Evolutionary conservation across 371 early-diverging fungal genomes (phyloP), one percentile per base, ranked within the genome.

Genomic region (Apophysomyces sp.): DNA sequence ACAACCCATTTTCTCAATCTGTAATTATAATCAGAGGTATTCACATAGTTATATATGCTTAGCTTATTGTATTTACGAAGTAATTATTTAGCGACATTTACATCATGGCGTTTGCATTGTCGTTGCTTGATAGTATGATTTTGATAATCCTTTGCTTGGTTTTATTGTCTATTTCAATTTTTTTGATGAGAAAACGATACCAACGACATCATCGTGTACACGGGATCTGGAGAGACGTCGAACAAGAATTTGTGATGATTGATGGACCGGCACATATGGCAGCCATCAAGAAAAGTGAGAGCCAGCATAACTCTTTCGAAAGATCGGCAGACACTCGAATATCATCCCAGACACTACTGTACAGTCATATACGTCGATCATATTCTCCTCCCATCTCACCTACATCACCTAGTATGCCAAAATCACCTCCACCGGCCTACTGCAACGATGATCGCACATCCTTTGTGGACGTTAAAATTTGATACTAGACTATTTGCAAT

Each of bases 211-310:
- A 44, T 44, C 44, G 44, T 21, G 44, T 44, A 3, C 18, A 44
- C 8, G 44, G 44, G 21, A 44, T 44, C 1, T 57, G 58, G 53
- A 32, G 27, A 30, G 63, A 63, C 13, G 58, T 58, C n/a, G 63
- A 63, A 39, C 57, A 49, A 31, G 57, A 69, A 16, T 69, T 69
- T 54, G 57, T 69, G 6, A 69, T 69, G 44, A 34, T 69, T 26
- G 63, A 62, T 41, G 62, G 63, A n/a, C 62, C 70, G 29, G 70
- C 66, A 39, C 63, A 69, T 27, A 66, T 69, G 69, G 52, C 52
- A 21, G 62, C 61, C 15, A 55, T 69, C 12, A 65, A 65, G 36
- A 55, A 66, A 37, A 69, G 60, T 29, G 62, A 66, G 30, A 60
- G 62, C 21, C 44, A 44, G 9, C 7, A 18, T 4, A 44, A 21